Evolutionary conservation across 371 early-diverging fungal species (phyloP).

Genomic region (Mucor plumbeus): DNA sequence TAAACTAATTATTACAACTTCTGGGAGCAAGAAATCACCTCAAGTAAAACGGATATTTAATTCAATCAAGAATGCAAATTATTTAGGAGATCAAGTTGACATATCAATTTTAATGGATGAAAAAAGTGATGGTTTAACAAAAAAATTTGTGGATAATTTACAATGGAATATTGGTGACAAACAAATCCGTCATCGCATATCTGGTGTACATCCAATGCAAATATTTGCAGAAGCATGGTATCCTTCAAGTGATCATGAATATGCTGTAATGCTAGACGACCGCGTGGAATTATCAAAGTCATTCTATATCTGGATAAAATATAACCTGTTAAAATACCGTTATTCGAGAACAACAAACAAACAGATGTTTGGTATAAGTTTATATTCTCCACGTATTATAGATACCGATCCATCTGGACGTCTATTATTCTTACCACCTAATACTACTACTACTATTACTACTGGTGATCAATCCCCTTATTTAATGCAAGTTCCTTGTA

Average conservation of each 20-base stretch:
- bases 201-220: constrained; percentile 56
- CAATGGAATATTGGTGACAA: constrained; percentile 60
- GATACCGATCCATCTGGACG: constrained; percentile 45
- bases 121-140: constrained; percentile 53
- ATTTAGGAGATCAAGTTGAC: constrained; percentile 60
- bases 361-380: constrained; percentile 62
- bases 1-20: constrained; percentile 5
- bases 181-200: constrained; percentile 60
- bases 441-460: no score
- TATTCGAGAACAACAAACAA: constrained; percentile 38
- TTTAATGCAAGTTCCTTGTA: constrained; percentile 57
- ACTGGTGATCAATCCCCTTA: constrained; percentile 2
- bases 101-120: constrained; percentile 63
- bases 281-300: constrained; percentile 61
- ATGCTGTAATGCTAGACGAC: constrained; percentile 63
- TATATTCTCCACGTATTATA: constrained; percentile 58
- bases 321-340: constrained; percentile 59
- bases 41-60: background rate
- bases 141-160: constrained; percentile 51
- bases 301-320: constrained; percentile 66
- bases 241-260: constrained; percentile 60
- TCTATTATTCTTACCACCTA: background rate
- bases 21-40: constrained; percentile 2
- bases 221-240: constrained; percentile 71
- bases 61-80: constrained; percentile 47